Evolutionary conservation across 2,329 filamentous ascomycete genomes (phyloP).

Genomic region (Xylariaceae sp.): DNA sequence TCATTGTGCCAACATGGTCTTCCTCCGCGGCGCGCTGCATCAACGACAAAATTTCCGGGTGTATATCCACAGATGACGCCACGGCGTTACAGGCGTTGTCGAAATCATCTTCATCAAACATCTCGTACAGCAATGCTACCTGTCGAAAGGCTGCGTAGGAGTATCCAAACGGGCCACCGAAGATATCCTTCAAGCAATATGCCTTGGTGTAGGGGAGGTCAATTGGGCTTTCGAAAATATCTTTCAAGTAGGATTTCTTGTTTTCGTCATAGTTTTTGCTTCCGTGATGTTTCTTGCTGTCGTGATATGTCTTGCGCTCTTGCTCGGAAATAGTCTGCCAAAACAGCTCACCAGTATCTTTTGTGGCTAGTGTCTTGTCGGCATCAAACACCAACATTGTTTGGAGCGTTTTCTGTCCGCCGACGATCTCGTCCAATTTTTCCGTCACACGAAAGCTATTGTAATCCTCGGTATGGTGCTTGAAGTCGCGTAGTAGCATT

Average conservation of each 20-base stretch:
- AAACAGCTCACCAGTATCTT: slow-evolving; percentile 50
- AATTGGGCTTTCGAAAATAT: no score
- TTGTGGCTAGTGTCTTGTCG: slow-evolving; percentile 50
- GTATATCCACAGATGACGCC: slow-evolving; percentile 38
- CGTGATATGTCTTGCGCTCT: slow-evolving; percentile 13
- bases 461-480: slow-evolving; percentile 32
- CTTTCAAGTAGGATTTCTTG: no score
- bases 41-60: slow-evolving; percentile 45
- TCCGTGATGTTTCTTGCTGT: no score
- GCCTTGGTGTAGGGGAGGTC: no score
- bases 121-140: slow-evolving; percentile 48
- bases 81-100: slow-evolving; percentile 42
- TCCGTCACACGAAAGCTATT: slow-evolving; percentile 34
- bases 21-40: slow-evolving; percentile 32
- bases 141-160: slow-evolving; percentile 54
- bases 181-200: slow-evolving; percentile 41
- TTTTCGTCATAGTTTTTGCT: no score
- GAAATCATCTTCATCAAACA: slow-evolving; percentile 34
- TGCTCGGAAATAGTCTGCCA: slow-evolving; percentile 33
- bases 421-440: slow-evolving; percentile 34
- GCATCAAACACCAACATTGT: slow-evolving; percentile 55
- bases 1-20: slow-evolving; percentile 40
- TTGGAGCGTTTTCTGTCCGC: slow-evolving; percentile 23
- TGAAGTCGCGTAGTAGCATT: slow-evolving; percentile 36
- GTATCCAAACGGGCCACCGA: slow-evolving; percentile 44